Evolutionary conservation across 2,329 filamentous ascomycete genomes (phyloP), one percentile per base, ranked within the genome.

Genomic region (Xylariaceae sp.): DNA sequence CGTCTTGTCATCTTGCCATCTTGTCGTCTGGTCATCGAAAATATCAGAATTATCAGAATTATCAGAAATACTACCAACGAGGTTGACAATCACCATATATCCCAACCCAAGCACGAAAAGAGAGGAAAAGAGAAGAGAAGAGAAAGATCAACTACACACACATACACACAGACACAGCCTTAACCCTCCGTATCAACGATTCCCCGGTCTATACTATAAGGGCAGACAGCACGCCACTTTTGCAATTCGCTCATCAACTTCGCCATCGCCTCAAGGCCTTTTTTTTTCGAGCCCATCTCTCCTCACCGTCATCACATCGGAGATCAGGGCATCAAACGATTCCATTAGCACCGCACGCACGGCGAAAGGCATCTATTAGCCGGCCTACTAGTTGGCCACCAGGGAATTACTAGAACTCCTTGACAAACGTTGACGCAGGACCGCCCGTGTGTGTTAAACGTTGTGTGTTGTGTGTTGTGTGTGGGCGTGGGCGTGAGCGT

Each of bases 351-450:
- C 44, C 19, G 45, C 52, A 34, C 44, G 26, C 19, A 46, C 35
- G 9, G 42, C 48, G 19, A 19, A 45, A 56, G 54, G 53, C 51
- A 56, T 37, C 12, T 11, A 37, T 19, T 11, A 37, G 8, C 35
- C 12, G 12, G 35, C 2, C 44, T 47, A 56, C 53, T 56, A 50
- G 58, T 58, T 60, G 63, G 63, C 64, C 63, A 63, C 49, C 62
- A 59, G 56, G 60, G 48, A 19, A 19, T 19, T 57, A 53, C 52
- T 58, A 47, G 50, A 56, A 56, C 56, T 51, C 49, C 56, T 54
- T 41, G 60, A 58, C 60, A 43, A 19, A 53, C 53, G 53, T 54
- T 60, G 50, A 62, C 60, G 55, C 51, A 59, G 39, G 51, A 60
- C 61, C 55, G 58, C 58, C 58, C 56, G 30, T 49, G 54, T 54